Conservation (phyloP, 2,329 filamentous ascomycete species). For the Blumeriella jaapii region DNA sequence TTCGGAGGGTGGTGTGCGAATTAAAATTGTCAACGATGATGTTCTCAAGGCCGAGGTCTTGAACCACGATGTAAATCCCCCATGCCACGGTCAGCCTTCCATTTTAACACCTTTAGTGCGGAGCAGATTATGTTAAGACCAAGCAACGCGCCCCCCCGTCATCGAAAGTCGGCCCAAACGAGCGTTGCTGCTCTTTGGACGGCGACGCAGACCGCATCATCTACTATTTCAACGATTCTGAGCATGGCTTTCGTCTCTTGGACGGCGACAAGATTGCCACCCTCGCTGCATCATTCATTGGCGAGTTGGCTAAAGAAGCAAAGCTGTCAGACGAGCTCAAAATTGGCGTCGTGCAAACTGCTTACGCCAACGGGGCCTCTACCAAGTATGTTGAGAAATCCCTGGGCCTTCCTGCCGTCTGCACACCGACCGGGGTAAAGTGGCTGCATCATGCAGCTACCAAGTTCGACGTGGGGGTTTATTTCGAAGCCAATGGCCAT, state of each 20-base stretch:
- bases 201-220: constrained; percentile 93
- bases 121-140: constrained; percentile 96
- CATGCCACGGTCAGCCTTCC: neutral
- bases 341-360: constrained; percentile 92
- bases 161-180: constrained; percentile 64
- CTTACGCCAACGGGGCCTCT: constrained; percentile 92
- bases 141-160: constrained; percentile 80
- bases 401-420: constrained; percentile 79
- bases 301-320: constrained; percentile 71
- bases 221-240: constrained; percentile 82
- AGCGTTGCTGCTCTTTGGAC: constrained; percentile 82
- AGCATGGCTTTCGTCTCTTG: constrained; percentile 78
- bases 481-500: constrained; percentile 98
- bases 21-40: constrained; percentile 86
- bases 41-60: constrained; percentile 80
- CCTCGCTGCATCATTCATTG: constrained; percentile 85
- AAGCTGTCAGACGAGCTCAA: constrained; percentile 70
- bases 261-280: constrained; percentile 96
- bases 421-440: constrained; percentile 93
- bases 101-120: constrained; percentile 46
- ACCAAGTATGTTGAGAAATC: constrained; percentile 86
- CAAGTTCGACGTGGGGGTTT: constrained; percentile 90
- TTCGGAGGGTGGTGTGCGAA: constrained; percentile 57
- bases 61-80: constrained; percentile 62
- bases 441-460: constrained; percentile 94